Evolutionary conservation across 352 stramenopile genomes (phyloP), one percentile per base, ranked within the genome.

Genomic region (Globisporangium mamillatum): DNA sequence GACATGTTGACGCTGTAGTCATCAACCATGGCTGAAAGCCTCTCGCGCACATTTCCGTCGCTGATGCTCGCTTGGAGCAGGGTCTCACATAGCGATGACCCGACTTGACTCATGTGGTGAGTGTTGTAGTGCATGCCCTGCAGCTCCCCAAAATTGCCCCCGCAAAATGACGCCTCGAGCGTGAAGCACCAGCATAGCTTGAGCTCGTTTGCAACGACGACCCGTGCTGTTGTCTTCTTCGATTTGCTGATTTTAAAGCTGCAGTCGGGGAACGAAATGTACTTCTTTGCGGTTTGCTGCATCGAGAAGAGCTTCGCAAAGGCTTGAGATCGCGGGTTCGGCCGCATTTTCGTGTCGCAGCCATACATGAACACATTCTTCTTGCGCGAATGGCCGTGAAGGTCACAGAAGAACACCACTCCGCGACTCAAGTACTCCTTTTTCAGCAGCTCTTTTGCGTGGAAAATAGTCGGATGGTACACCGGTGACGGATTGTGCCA

Each of bases 341-440:
- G 81, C 24, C 81, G 75, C 60, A 91, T 89, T 66, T 96, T 97
- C 10, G 95, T 94, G 53, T 98, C 93, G 34, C 91, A 97, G 14
- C 95, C 95, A 67, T 98, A 98, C 82, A 98, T 86, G 69, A 98
- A 98, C 22, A 98, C 86, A 52, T 98, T 98, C 64, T 95, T 95
- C 73, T 98, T 98, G 18, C 93, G 77, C 0, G 84, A 96, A 58
- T 98, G 93, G n/a, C 92, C 93, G 57, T 98, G 93, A 53, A 98
- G 84, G 73, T 98, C 93, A 36, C 93, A 91, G 60, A 88, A 97
- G 63, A 98, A 89, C 4, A 80, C 79, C 16, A 98, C 75, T 1
- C 89, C 83, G 8, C 88, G 79, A 10, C 70, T 74, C 16, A 68
- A 69, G 14, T 73, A 69, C 54, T 95, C 79, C 36, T 77, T 76